Percentiles rank a stretch among this genome's conserved stretches.
Evolutionary conservation across 176 grass and related monocot species (phyloP).

Genomic region (Tillandsia fasciculata): DNA sequence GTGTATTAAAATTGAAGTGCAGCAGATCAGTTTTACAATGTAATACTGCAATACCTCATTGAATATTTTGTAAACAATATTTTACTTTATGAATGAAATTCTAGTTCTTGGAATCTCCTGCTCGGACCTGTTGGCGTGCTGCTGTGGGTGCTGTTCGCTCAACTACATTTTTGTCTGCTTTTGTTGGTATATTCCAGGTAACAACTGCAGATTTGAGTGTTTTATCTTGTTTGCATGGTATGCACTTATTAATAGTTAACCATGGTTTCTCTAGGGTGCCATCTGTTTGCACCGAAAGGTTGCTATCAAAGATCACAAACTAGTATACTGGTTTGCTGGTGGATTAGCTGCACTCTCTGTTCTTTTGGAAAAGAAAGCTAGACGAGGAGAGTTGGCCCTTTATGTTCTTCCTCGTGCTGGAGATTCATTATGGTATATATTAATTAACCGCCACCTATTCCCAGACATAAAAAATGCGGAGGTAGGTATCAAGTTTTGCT

Average conservation of each 20-base stretch:
- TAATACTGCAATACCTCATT: neutral
- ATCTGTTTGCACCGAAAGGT: slow-evolving; percentile 96
- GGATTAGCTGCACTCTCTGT: slow-evolving; percentile 74
- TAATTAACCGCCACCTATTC: slow-evolving; percentile 70
- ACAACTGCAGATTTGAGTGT: neutral
- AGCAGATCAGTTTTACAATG: too few relatives aligned
- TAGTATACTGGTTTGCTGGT: slow-evolving; percentile 91
- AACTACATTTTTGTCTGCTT: slow-evolving; percentile 89
- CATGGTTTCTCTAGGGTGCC: slow-evolving; percentile 36
- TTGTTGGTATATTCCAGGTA: slow-evolving; percentile 93
- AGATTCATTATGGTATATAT: slow-evolving; percentile 91
- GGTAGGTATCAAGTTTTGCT: slow-evolving; percentile 63
- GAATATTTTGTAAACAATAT: slow-evolving; percentile 23
- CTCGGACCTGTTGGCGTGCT: slow-evolving; percentile 75
- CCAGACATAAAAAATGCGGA: slow-evolving; percentile 86
- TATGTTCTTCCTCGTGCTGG: slow-evolving; percentile 93
- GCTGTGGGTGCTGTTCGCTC: slow-evolving; percentile 85
- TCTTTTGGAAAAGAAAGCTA: slow-evolving; percentile 88
- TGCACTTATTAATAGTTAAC: slow-evolving; percentile 8
- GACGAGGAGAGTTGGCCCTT: slow-evolving; percentile 87
- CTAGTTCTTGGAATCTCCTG: slow-evolving; percentile 91
- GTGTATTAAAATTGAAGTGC: neutral
- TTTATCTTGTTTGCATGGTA: slow-evolving; percentile 9
- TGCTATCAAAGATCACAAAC: slow-evolving; percentile 81
- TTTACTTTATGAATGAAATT: slow-evolving; percentile 15